phyloP scores from a whole-genome alignment of 1,284 basidiomycete species.

The Trametes hirsuta region DNA sequence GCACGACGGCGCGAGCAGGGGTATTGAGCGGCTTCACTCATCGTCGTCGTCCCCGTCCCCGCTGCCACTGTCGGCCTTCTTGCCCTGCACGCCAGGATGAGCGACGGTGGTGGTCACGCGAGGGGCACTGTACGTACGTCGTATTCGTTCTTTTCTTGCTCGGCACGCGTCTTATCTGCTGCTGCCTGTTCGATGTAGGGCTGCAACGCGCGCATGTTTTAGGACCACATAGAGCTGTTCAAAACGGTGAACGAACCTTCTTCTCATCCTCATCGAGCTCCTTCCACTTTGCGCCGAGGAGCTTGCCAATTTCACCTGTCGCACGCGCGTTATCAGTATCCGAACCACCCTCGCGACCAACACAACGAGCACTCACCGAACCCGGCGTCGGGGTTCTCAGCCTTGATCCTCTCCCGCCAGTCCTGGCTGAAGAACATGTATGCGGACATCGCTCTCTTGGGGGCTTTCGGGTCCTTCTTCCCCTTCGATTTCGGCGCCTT shows the following conservation, averaged over 20 bases:
- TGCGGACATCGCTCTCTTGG: conserved; percentile 90
- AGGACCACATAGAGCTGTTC: background rate
- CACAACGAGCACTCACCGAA: conserved; percentile 66
- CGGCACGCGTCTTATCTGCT: conserved; percentile 84
- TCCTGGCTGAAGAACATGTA: conserved; percentile 99
- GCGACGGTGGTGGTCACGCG: background rate
- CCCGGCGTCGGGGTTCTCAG: conserved; percentile 91
- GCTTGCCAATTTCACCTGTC: conserved; percentile 67
- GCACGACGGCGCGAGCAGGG: conserved; percentile 5
- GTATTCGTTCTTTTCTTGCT: conserved; percentile 79
- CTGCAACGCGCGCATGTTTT: conserved; percentile 45
- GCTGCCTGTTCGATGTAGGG: conserved; percentile 91
- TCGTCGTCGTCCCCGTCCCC: conserved; percentile 65
- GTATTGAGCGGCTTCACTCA: conserved; percentile 35
- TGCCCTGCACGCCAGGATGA: conserved; percentile 36
- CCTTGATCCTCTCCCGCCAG: conserved; percentile 93
- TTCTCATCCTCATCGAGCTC: conserved; percentile 67
- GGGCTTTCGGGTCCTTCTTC: conserved; percentile 83
- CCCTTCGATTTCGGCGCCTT: conserved; percentile 52
- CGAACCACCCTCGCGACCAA: conserved; percentile 5
- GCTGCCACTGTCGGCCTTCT: conserved; percentile 51
- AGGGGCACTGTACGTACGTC: conserved; percentile 49
- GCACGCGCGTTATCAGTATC: conserved; percentile 22
- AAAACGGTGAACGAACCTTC: conserved; percentile 57
- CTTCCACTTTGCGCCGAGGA: conserved; percentile 77